phyloP scores from a whole-genome alignment of 2,329 filamentous ascomycete species.

The Conoideocrella luteorostrata region DNA sequence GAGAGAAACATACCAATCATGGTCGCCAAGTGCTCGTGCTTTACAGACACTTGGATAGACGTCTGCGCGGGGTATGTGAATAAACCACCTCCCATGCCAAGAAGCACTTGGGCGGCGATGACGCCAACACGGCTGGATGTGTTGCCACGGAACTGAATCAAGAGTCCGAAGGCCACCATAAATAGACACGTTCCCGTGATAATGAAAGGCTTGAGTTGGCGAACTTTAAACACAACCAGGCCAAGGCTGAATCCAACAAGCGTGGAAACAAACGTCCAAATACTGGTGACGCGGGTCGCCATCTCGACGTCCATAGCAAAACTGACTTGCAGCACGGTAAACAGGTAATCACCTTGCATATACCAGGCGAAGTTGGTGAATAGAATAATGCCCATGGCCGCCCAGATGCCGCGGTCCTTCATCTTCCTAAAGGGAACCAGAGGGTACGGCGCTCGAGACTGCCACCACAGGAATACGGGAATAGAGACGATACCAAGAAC shows the following conservation, averaged over 20 bases:
- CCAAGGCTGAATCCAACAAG: conserved; percentile 53
- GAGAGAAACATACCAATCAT: conserved; percentile 58
- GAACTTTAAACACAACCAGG: conserved; percentile 48
- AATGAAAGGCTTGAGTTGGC: conserved; percentile 59
- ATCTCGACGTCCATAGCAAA: conserved; percentile 51
- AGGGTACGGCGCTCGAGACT: conserved; percentile 41
- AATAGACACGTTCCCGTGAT: conserved; percentile 53
- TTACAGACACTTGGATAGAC: conserved; percentile 34
- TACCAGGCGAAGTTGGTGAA: conserved; percentile 54
- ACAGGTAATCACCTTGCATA: conserved; percentile 59
- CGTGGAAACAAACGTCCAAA: conserved; percentile 53
- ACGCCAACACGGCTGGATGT: conserved; percentile 44
- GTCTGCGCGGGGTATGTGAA: conserved; percentile 48
- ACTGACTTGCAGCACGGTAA: conserved; percentile 53
- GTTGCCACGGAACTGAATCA: conserved; percentile 57
- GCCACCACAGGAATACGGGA: conserved; percentile 45
- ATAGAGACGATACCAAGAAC: conserved; percentile 40
- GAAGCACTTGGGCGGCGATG: conserved; percentile 55
- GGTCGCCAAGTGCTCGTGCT: conserved; percentile 52
- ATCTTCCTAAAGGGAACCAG: conserved; percentile 55
- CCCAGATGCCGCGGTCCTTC: conserved; percentile 60
- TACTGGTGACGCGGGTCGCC: conserved; percentile 52
- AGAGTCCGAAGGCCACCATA: conserved; percentile 58
- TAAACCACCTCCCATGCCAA: conserved; percentile 58
- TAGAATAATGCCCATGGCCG: conserved; percentile 50